Evolutionary conservation across 2,329 filamentous ascomycete genomes (phyloP).

Genomic region (Beauveria rudraprayagi): DNA sequence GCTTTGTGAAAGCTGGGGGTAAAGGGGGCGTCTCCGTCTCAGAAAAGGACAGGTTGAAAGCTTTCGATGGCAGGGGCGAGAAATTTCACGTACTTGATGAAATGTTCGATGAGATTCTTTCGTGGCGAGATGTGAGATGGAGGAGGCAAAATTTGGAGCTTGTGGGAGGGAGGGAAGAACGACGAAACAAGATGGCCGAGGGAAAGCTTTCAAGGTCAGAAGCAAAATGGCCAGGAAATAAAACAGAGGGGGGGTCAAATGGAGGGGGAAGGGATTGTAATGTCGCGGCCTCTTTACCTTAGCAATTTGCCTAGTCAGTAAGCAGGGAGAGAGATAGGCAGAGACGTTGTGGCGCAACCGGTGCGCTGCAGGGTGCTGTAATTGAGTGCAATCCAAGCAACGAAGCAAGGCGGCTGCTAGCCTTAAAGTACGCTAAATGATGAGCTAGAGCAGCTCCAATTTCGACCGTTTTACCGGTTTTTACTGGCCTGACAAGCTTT

Average conservation of each 20-base stretch:
- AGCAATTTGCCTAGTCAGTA: background rate
- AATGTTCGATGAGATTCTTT: background rate
- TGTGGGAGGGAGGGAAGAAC: slow-evolving; percentile 1
- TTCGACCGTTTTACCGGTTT: no score
- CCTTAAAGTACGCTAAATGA: background rate
- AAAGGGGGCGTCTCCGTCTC: background rate
- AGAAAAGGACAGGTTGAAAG: background rate
- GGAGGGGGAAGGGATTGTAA: slow-evolving; percentile 2
- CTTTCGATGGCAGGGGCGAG: background rate
- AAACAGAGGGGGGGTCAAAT: background rate
- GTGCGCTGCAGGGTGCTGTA: background rate
- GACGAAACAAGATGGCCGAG: background rate
- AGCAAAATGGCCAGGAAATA: slow-evolving; percentile 5
- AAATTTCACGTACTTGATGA: background rate
- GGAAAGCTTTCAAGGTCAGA: slow-evolving; percentile 6
- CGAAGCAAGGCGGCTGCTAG: background rate
- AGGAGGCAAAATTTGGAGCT: slow-evolving; percentile 1
- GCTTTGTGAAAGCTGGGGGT: background rate
- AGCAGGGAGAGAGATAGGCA: background rate
- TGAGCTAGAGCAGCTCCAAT: no score
- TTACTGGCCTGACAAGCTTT: background rate
- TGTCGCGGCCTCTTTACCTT: background rate
- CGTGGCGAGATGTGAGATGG: background rate
- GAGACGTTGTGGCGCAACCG: background rate
- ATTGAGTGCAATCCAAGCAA: background rate